A percentile compares a stretch with the other conserved stretches of the same genome.
Evolutionary conservation across 306 rosid species (phyloP).

Genomic region (Corylus avellana): DNA sequence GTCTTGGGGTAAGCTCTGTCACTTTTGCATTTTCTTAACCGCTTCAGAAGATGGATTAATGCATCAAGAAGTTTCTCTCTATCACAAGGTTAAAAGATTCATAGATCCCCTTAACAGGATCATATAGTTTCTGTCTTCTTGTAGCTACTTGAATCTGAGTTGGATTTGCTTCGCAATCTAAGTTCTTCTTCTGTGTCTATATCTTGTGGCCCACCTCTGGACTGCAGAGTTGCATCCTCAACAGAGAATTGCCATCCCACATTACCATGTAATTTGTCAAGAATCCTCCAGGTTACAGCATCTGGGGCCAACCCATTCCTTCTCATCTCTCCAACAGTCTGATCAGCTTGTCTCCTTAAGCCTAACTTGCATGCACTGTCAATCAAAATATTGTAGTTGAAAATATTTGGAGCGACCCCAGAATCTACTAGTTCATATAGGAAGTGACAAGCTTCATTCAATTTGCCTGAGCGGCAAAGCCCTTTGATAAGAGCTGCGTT

Average conservation of each 20-base stretch:
- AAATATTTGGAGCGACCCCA: conserved; percentile 72
- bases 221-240: conserved; percentile 35
- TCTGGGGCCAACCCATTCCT: conserved; percentile 73
- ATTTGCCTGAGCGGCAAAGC: conserved; percentile 52
- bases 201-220: conserved; percentile 1
- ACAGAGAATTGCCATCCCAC: conserved; percentile 14
- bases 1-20: background rate
- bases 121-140: background rate
- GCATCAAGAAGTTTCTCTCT: background rate
- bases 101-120: background rate
- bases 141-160: background rate
- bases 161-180: conserved; percentile 6
- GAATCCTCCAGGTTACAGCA: conserved; percentile 90
- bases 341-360: conserved; percentile 64
- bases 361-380: conserved; percentile 66
- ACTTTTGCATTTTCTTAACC: background rate
- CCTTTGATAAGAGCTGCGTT: conserved; percentile 81
- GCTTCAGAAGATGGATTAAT: background rate
- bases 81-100: background rate
- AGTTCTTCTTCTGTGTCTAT: background rate
- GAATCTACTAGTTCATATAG: conserved; percentile 79
- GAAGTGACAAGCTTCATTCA: conserved; percentile 76
- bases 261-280: conserved; percentile 55
- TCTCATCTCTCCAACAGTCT: conserved; percentile 74
- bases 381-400: conserved; percentile 72